These are phyloP conservation scores for Cercospora zeina DNA, from an alignment of 2,329 filamentous ascomycete species.

Conservation along the genomic window DNA sequence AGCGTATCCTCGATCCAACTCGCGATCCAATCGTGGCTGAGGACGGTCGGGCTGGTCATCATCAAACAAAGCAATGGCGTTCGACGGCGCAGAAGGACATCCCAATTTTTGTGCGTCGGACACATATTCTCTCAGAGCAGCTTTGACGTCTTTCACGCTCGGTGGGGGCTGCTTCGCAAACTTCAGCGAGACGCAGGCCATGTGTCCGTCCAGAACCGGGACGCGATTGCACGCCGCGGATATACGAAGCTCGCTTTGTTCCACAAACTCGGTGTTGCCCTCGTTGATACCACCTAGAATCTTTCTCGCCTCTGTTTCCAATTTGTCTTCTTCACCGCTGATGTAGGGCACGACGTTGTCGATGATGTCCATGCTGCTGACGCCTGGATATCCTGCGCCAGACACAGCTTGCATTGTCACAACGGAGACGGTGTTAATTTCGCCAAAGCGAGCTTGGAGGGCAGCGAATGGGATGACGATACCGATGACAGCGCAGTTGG, in stretches of 20 bases:
- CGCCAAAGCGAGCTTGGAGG: constrained; percentile 80
- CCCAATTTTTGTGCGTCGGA: constrained; percentile 80
- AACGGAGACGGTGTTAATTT: constrained; percentile 73
- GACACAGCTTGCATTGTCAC: constrained; percentile 95
- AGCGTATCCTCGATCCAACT: constrained; percentile 81
- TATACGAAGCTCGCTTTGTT: constrained; percentile 72
- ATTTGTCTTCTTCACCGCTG: constrained; percentile 90
- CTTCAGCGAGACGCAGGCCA: constrained; percentile 83
- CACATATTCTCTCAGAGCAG: constrained; percentile 76
- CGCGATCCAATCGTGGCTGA: constrained; percentile 85
- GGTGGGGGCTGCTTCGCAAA: constrained; percentile 77
- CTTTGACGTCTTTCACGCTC: constrained; percentile 71
- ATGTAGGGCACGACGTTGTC: constrained; percentile 97
- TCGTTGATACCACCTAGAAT: constrained; percentile 77
- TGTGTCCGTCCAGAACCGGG: constrained; percentile 92
- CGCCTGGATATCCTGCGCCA: constrained; percentile 85
- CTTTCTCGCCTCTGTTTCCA: constrained; percentile 92
- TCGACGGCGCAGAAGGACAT: constrained; percentile 79
- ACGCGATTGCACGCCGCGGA: constrained; percentile 91
- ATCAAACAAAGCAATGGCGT: constrained; percentile 84
- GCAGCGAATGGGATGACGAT: constrained; percentile 94
- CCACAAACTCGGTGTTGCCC: constrained; percentile 71
- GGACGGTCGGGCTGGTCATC: constrained; percentile 73
- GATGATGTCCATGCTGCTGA: constrained; percentile 90
- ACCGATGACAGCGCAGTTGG: constrained; percentile 95